phyloP scores from a whole-genome alignment of 106 monocot genomes.

The Amphibolis antarctica region DNA sequence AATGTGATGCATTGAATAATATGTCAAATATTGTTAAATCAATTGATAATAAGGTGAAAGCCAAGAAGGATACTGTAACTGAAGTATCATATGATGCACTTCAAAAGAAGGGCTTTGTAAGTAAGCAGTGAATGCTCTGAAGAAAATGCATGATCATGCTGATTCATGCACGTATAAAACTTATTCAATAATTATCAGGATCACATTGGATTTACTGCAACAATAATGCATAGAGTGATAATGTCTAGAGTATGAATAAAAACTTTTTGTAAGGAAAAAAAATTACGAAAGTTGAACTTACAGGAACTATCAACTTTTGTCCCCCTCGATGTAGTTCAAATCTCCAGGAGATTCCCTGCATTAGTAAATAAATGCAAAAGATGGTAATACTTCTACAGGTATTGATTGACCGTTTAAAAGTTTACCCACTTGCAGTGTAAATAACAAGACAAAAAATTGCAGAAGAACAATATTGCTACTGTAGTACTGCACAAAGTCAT shows the following conservation, averaged over 20 bases:
- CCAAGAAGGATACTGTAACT: slow-evolving; percentile 1
- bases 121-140: background rate
- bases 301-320: slow-evolving; percentile 83
- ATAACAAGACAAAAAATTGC: background rate
- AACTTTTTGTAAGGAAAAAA: background rate
- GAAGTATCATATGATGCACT: background rate
- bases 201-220: too few species aligned
- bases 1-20: background rate
- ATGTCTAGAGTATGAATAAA: background rate
- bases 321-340: slow-evolving; percentile 88
- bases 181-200: too few species aligned
- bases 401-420: background rate
- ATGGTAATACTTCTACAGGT: too few species aligned
- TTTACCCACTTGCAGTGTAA: background rate
- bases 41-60: too few species aligned
- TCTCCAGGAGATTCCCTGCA: slow-evolving; percentile 77
- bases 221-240: background rate
- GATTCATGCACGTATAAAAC: too few species aligned
- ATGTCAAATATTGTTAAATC: background rate
- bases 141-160: too few species aligned
- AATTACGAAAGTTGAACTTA: slow-evolving; percentile 25
- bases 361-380: background rate
- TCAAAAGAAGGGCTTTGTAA: background rate
- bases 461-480: too few species aligned
- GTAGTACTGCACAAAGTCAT: too few species aligned